Evolutionary conservation across 148 eudicot genomes (phyloP).

Genomic region (Polygonum maritimum): DNA sequence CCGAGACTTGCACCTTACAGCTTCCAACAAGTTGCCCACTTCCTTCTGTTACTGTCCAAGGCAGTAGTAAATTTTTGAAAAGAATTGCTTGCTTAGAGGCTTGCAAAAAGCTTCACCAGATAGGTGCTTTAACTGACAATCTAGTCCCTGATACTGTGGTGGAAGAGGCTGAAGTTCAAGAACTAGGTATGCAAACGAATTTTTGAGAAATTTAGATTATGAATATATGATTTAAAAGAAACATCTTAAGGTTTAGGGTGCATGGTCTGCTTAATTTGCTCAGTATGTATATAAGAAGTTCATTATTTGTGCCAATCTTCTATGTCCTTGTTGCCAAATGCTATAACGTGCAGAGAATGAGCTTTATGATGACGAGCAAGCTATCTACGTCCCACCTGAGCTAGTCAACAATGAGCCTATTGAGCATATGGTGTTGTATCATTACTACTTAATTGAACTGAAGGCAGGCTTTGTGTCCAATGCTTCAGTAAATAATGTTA

Average conservation of each 20-base stretch:
- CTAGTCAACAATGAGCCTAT: constrained; percentile 28
- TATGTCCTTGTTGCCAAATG: neutral
- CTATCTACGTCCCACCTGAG: constrained; percentile 55
- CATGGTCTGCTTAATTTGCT: neutral
- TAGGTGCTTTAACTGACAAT: constrained; percentile 69
- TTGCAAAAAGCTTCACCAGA: constrained; percentile 61
- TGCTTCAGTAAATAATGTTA: constrained; percentile 33
- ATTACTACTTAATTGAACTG: constrained; percentile 56
- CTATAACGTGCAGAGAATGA: constrained; percentile 11
- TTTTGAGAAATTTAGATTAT: neutral
- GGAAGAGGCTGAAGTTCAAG: constrained; percentile 21
- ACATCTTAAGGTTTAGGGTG: neutral
- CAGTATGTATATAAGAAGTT: neutral
- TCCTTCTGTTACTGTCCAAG: constrained; percentile 33
- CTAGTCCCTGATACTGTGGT: constrained; percentile 77
- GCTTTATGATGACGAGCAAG: constrained; percentile 33
- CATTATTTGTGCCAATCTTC: neutral
- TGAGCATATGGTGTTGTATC: constrained; percentile 22
- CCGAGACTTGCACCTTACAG: constrained; percentile 39
- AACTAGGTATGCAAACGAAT: neutral
- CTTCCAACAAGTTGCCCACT: constrained; percentile 73
- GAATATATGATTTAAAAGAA: neutral
- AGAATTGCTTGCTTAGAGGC: constrained; percentile 81
- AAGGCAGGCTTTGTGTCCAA: constrained; percentile 31
- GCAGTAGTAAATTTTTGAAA: constrained; percentile 45